phyloP scores from a whole-genome alignment of 2,329 filamentous ascomycete genomes.

The Talaromyces marneffei region DNA sequence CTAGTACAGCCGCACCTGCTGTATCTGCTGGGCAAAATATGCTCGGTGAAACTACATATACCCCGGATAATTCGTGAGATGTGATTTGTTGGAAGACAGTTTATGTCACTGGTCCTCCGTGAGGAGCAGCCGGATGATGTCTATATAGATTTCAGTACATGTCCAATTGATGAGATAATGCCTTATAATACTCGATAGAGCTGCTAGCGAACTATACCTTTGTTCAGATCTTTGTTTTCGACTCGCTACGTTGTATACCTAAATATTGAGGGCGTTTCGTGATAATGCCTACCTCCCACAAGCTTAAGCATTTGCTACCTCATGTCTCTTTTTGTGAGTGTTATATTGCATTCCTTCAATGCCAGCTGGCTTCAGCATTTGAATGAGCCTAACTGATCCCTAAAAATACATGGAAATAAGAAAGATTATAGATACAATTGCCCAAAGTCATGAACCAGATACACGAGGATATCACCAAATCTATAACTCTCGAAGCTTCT shows the following conservation, averaged over 20 bases:
- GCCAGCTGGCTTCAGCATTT: background rate
- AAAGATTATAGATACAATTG: slow-evolving; percentile 7
- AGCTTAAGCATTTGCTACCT: background rate
- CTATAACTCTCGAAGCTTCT: slow-evolving; percentile 34
- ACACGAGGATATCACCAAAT: slow-evolving; percentile 9
- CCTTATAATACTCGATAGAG: background rate
- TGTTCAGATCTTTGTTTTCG: background rate
- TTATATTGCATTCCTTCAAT: background rate
- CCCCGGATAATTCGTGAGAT: slow-evolving; percentile 52
- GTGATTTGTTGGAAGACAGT: background rate
- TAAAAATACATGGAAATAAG: background rate
- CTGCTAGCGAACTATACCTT: background rate
- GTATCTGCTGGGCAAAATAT: slow-evolving; percentile 51
- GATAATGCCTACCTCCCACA: background rate
- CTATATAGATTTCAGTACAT: slow-evolving; percentile 5
- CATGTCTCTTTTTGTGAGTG: background rate
- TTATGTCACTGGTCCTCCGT: background rate
- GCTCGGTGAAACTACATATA: slow-evolving; percentile 65
- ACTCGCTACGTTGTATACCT: too few species aligned
- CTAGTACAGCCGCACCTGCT: slow-evolving; percentile 51
- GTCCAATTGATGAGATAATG: slow-evolving; percentile 5
- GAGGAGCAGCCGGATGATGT: background rate
- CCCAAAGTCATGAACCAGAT: background rate
- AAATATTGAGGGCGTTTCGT: background rate
- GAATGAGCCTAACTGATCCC: background rate